These are phyloP conservation scores for Phytophthora capsici DNA, from an alignment of 352 stramenopile genomes.

Conservation along the genomic window DNA sequence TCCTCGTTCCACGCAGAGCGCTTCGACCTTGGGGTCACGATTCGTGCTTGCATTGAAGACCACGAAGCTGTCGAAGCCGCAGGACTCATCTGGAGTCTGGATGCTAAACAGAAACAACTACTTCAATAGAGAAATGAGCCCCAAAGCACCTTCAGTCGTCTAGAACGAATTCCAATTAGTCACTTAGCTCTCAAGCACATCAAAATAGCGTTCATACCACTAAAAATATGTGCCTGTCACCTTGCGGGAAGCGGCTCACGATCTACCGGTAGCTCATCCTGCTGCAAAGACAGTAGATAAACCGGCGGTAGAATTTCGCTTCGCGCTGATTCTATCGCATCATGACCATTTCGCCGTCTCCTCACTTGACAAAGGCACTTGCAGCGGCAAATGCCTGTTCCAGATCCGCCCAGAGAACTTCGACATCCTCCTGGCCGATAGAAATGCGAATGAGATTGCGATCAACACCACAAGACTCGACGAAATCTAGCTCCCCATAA, in stretches of 20 bases:
- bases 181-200: slow-evolving; percentile 24
- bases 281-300: slow-evolving; percentile 29
- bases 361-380: slow-evolving; percentile 25
- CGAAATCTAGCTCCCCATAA: slow-evolving; percentile 93
- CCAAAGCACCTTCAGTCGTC: slow-evolving; percentile 13
- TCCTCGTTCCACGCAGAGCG: slow-evolving; percentile 20
- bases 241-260: slow-evolving; percentile 20
- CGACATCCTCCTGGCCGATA: slow-evolving; percentile 89
- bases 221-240: slow-evolving; percentile 28
- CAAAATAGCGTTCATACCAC: slow-evolving; percentile 28
- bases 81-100: slow-evolving; percentile 16
- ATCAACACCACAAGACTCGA: slow-evolving; percentile 89
- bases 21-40: slow-evolving; percentile 16
- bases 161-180: slow-evolving; percentile 31
- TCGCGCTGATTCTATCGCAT: slow-evolving; percentile 4
- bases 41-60: slow-evolving; percentile 23
- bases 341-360: slow-evolving; percentile 5
- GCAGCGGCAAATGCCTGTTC: slow-evolving; percentile 41
- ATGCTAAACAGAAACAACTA: slow-evolving; percentile 9
- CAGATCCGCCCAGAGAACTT: slow-evolving; percentile 71
- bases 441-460: slow-evolving; percentile 92
- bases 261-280: slow-evolving; percentile 27
- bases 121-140: slow-evolving; percentile 6
- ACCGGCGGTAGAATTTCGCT: slow-evolving; percentile 25
- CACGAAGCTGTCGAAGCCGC: slow-evolving; percentile 13